phyloP scores from a whole-genome alignment of 2,329 filamentous ascomycete species.

The Penicillium nordicum region DNA sequence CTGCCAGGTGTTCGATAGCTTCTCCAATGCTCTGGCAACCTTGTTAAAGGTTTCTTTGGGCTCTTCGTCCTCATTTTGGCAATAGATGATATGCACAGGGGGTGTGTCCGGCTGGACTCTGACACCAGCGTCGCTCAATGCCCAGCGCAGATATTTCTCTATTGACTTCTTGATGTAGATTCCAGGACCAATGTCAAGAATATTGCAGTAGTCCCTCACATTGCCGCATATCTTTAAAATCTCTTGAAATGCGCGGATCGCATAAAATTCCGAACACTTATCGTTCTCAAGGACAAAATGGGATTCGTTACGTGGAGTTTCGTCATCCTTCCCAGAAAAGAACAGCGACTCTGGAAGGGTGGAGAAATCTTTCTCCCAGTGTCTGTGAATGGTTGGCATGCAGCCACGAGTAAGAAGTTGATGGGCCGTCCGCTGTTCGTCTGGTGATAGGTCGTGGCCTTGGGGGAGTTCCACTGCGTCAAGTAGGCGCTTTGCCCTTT shows the following conservation, averaged over 20 bases:
- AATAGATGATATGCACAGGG: conserved; percentile 48
- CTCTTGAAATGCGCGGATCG: conserved; percentile 49
- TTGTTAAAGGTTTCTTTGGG: conserved; percentile 41
- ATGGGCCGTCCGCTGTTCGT: conserved; percentile 52
- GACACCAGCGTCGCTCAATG: conserved; percentile 48
- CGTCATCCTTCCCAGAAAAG: conserved; percentile 23
- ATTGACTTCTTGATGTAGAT: conserved; percentile 42
- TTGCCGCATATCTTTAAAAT: conserved; percentile 51
- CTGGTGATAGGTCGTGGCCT: conserved; percentile 47
- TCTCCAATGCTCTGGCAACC: conserved; percentile 43
- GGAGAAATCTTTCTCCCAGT: conserved; percentile 53
- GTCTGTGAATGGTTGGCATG: conserved; percentile 53
- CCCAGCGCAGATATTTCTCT: conserved; percentile 53
- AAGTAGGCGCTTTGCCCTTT: conserved; percentile 35
- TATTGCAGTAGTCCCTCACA: conserved; percentile 48
- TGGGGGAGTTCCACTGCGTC: conserved; percentile 39
- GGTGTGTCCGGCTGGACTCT: conserved; percentile 33
- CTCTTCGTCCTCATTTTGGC: conserved; percentile 39
- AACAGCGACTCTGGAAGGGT: conserved; percentile 55
- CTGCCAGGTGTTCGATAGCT: conserved; percentile 44
- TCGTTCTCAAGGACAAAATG: conserved; percentile 47
- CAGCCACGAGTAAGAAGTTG: conserved; percentile 54
- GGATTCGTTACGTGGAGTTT: conserved; percentile 27
- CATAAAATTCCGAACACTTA: conserved; percentile 46
- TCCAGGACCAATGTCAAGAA: conserved; percentile 36